These are phyloP conservation scores for Pichia sp. DNA, from an alignment of 1,139 yeast species.

Conservation along the genomic window DNA sequence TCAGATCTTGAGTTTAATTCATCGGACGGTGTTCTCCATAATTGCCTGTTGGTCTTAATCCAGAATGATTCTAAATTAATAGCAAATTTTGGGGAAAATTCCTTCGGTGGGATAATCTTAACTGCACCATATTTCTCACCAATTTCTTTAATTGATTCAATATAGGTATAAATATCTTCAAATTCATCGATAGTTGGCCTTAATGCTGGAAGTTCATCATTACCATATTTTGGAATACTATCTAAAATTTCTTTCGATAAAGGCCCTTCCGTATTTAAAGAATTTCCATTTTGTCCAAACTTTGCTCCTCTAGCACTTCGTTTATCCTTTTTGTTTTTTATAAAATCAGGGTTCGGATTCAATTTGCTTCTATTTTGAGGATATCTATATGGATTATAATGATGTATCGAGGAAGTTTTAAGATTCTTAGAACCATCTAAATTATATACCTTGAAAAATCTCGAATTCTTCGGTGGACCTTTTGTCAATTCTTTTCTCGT, in stretches of 20 bases:
- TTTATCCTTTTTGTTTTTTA: constrained; percentile 8
- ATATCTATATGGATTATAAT: constrained; percentile 38
- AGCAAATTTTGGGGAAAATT: constrained; percentile 34
- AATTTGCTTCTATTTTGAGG: constrained; percentile 41
- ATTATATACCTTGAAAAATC: constrained; percentile 35
- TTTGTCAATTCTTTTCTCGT: constrained; percentile 6
- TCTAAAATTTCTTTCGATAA: not conserved
- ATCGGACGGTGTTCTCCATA: constrained; percentile 34
- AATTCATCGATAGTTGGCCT: constrained; percentile 23
- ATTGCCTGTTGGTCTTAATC: constrained; percentile 53
- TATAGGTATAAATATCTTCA: constrained; percentile 38
- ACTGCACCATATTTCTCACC: constrained; percentile 66
- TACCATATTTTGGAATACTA: constrained; percentile 1
- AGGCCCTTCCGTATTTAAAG: no score
- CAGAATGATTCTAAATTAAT: constrained; percentile 49
- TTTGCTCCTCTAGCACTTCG: not conserved
- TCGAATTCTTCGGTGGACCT: constrained; percentile 32
- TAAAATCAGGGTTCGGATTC: constrained; percentile 34
- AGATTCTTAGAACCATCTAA: constrained; percentile 24
- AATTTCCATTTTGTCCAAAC: not conserved
- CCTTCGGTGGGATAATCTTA: constrained; percentile 53
- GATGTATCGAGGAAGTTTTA: constrained; percentile 25
- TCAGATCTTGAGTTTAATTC: constrained; percentile 30
- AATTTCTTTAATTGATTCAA: constrained; percentile 40
- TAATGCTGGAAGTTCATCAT: constrained; percentile 26